These are phyloP conservation scores for Heterobasidion occidentale DNA, from an alignment of 1,284 basidiomycete species.

Conservation along the genomic window DNA sequence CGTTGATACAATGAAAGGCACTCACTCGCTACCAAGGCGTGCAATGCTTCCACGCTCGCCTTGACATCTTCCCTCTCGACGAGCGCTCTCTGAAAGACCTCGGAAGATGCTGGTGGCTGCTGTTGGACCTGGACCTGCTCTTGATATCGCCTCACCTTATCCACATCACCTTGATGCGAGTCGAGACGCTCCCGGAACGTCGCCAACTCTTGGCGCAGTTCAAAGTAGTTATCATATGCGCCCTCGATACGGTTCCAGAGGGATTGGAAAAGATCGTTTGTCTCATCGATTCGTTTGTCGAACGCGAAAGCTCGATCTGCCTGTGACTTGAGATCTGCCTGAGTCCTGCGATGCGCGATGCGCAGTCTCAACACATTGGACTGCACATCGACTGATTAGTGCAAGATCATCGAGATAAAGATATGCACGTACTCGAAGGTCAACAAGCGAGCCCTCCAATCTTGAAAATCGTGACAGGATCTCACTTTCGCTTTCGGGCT, in stretches of 20 bases:
- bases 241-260: constrained; percentile 7
- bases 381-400: constrained; percentile 5
- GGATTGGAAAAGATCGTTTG: constrained; percentile 8
- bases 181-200: not conserved
- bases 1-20: not conserved
- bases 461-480: not conserved
- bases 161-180: not conserved
- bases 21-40: constrained; percentile 22
- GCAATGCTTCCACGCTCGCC: constrained; percentile 18
- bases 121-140: not conserved
- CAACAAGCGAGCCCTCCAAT: not conserved
- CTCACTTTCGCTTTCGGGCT: not conserved
- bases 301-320: constrained; percentile 15
- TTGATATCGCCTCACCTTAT: not conserved
- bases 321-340: constrained; percentile 17
- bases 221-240: constrained; percentile 9
- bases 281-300: constrained; percentile 15
- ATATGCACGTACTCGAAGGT: not conserved
- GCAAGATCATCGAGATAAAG: not conserved
- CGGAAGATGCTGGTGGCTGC: not conserved
- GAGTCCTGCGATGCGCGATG: constrained; percentile 15
- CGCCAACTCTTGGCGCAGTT: constrained; percentile 13
- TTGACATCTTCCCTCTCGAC: constrained; percentile 2
- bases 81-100: constrained; percentile 1
- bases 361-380: constrained; percentile 17